Conservation (phyloP, 768 basidiomycete species). For the Mycena galopus region DNA sequence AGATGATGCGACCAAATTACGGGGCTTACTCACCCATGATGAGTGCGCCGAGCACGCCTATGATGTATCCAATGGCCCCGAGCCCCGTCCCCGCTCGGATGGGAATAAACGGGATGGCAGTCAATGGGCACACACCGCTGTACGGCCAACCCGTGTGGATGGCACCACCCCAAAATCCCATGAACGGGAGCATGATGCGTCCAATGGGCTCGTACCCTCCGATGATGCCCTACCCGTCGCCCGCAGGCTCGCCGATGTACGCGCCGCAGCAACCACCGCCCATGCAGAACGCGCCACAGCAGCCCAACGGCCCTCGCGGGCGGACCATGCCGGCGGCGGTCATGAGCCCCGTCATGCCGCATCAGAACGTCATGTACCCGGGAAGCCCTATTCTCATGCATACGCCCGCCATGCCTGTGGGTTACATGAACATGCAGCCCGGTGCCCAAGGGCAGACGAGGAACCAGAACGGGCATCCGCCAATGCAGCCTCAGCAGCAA, state of each 20-base stretch:
- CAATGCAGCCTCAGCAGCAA: constrained; percentile 53
- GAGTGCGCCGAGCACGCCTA: constrained; percentile 74
- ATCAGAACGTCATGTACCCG: constrained; percentile 65
- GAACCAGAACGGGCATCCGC: constrained; percentile 61
- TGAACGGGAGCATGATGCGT: constrained; percentile 64
- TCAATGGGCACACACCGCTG: constrained; percentile 72
- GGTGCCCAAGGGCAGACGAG: constrained; percentile 64
- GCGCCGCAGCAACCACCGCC: constrained; percentile 55
- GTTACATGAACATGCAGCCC: constrained; percentile 59
- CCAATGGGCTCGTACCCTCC: constrained; percentile 73
- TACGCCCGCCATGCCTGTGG: constrained; percentile 61
- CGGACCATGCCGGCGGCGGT: constrained; percentile 69
- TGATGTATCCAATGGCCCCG: constrained; percentile 73
- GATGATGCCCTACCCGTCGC: constrained; percentile 74
- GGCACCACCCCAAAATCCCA: constrained; percentile 58
- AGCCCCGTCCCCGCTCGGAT: constrained; percentile 76
- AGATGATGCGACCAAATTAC: constrained; percentile 69
- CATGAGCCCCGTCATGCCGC: constrained; percentile 80
- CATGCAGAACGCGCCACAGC: constrained; percentile 57
- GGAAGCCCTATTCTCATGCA: constrained; percentile 80
- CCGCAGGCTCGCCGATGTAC: constrained; percentile 65
- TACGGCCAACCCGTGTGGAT: constrained; percentile 80
- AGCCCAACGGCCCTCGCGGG: constrained; percentile 54
- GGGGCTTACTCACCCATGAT: constrained; percentile 77
- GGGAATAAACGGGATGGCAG: constrained; percentile 44